These are phyloP conservation scores for Trichoderma reesei DNA, from an alignment of 495 filamentous ascomycete species.

Conservation along the genomic window DNA sequence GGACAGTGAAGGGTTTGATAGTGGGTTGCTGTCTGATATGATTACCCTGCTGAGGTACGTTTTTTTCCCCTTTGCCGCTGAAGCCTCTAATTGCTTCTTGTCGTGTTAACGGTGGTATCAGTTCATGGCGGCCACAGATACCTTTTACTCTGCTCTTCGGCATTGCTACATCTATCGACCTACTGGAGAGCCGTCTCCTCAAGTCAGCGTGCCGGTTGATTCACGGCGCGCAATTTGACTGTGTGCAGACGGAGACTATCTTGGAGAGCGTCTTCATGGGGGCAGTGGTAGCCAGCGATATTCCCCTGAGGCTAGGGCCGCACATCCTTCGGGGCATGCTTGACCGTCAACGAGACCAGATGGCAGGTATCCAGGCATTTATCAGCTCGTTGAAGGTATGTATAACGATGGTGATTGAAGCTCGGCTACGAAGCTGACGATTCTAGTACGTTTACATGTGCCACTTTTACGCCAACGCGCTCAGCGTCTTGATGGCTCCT, in stretches of 20 bases:
- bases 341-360: slow-evolving; percentile 71
- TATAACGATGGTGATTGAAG: neutral
- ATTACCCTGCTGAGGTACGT: slow-evolving; percentile 67
- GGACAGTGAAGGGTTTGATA: slow-evolving; percentile 90
- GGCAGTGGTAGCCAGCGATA: slow-evolving; percentile 46
- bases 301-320: slow-evolving; percentile 59
- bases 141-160: slow-evolving; percentile 81
- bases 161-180: slow-evolving; percentile 80
- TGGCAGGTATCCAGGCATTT: slow-evolving; percentile 79
- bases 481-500: slow-evolving; percentile 53
- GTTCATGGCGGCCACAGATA: slow-evolving; percentile 82
- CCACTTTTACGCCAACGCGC: slow-evolving; percentile 84
- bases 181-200: slow-evolving; percentile 79
- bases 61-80: neutral
- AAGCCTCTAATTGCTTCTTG: neutral
- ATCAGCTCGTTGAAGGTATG: slow-evolving; percentile 67
- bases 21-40: slow-evolving; percentile 63
- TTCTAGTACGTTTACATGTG: slow-evolving; percentile 85
- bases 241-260: slow-evolving; percentile 63
- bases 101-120: slow-evolving; percentile 25
- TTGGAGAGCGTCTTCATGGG: slow-evolving; percentile 71
- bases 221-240: slow-evolving; percentile 72
- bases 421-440: neutral
- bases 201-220: slow-evolving; percentile 60
- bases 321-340: slow-evolving; percentile 52